A percentile compares a stretch with the other conserved stretches of the same genome.
Evolutionary conservation across 2,329 filamentous ascomycete species (phyloP).

Genomic region (Monosporascus sp.): DNA sequence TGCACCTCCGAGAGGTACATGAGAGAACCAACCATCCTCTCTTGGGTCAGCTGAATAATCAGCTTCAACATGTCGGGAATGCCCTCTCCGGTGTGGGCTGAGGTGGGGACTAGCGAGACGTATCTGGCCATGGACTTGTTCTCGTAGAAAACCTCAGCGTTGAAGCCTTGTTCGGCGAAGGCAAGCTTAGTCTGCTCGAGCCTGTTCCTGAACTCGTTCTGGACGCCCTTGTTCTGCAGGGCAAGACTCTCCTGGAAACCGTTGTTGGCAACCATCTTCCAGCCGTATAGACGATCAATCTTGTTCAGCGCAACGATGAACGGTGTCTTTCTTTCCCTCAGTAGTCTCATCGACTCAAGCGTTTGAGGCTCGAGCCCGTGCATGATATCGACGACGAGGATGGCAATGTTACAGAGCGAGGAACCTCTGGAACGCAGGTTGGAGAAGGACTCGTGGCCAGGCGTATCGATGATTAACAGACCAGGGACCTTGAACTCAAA

Average conservation of each 20-base stretch:
- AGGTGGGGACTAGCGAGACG: slow-evolving; percentile 95
- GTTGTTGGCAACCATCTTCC: slow-evolving; percentile 99
- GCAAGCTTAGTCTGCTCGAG: slow-evolving; percentile 87
- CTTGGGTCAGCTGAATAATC: slow-evolving; percentile 84
- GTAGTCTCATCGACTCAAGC: slow-evolving; percentile 90
- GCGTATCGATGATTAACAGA: slow-evolving; percentile 94
- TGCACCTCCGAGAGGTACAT: slow-evolving; percentile 99
- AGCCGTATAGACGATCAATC: slow-evolving; percentile 97
- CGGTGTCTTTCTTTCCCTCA: slow-evolving; percentile 89
- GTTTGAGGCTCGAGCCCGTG: slow-evolving; percentile 97
- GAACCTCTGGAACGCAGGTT: slow-evolving; percentile 96
- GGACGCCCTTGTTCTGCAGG: slow-evolving; percentile 85
- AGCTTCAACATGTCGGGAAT: slow-evolving; percentile 98
- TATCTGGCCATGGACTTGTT: slow-evolving; percentile 95
- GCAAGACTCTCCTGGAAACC: slow-evolving; percentile 90
- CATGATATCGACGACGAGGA: slow-evolving; percentile 99
- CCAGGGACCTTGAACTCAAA: slow-evolving; percentile 98
- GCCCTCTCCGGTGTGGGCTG: slow-evolving; percentile 97
- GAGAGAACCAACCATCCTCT: slow-evolving; percentile 92
- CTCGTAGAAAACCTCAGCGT: slow-evolving; percentile 92
- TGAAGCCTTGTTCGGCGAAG: slow-evolving; percentile 95
- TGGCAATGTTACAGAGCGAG: slow-evolving; percentile 98
- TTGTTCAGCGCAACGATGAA: slow-evolving; percentile 99
- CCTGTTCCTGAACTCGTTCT: slow-evolving; percentile 90
- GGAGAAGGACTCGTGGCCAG: slow-evolving; percentile 99